A percentile compares a stretch with the other conserved stretches of the same genome.
Evolutionary conservation across 176 grass and related monocot genomes (phyloP).

Genomic region (Thalia dealbata): DNA sequence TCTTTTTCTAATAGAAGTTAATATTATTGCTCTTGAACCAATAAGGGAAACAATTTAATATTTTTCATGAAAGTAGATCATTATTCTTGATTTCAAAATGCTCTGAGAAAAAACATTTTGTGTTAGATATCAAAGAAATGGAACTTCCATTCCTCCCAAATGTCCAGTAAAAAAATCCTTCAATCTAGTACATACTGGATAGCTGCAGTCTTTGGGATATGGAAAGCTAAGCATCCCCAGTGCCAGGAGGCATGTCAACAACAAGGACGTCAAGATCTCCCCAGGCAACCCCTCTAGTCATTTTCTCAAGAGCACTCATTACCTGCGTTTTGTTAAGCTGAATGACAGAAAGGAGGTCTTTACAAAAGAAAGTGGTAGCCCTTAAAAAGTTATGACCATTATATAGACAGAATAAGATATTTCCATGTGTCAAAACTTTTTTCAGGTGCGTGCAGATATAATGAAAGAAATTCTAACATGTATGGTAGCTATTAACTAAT

Average conservation of each 20-base stretch:
- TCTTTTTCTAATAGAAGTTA: too few species aligned
- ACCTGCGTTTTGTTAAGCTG: constrained; percentile 36
- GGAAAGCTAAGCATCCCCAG: constrained; percentile 87
- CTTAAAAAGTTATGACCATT: background rate
- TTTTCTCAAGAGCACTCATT: constrained; percentile 98
- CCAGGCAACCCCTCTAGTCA: constrained; percentile 92
- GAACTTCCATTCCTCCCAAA: too few species aligned
- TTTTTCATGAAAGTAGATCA: too few species aligned
- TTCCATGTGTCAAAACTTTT: background rate
- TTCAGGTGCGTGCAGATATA: background rate
- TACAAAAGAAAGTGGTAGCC: background rate
- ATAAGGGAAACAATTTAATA: too few species aligned
- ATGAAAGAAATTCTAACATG: background rate
- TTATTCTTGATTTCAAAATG: too few species aligned
- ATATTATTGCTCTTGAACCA: too few species aligned
- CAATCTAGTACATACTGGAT: constrained; percentile 47
- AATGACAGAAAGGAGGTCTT: constrained; percentile 3
- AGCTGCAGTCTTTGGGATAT: constrained; percentile 93
- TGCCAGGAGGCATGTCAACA: constrained; percentile 96
- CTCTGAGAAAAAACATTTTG: too few species aligned
- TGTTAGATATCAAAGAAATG: too few species aligned
- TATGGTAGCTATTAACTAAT: background rate
- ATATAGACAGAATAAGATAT: background rate
- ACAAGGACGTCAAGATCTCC: constrained; percentile 89
- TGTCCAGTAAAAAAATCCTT: background rate